These are phyloP conservation scores for Citrus maxima DNA, from an alignment of 345 rosid genomes.

Conservation along the genomic window DNA sequence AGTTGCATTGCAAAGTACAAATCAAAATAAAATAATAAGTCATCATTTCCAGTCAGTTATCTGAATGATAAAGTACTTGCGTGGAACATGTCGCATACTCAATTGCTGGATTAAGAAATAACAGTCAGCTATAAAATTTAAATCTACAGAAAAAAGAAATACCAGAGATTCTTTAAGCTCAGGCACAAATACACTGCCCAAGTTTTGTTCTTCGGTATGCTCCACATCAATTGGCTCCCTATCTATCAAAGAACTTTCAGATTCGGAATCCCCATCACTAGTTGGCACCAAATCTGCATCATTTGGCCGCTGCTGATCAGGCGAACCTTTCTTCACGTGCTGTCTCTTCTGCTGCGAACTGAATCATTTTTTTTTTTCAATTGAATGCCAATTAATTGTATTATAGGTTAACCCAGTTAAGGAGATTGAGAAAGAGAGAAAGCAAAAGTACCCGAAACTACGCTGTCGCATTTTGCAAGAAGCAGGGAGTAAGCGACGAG, in stretches of 20 bases:
- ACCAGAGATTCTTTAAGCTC: slow-evolving; percentile 55
- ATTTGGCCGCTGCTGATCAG: slow-evolving; percentile 33
- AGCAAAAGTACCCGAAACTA: slow-evolving; percentile 43
- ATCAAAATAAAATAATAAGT: slow-evolving; percentile 8
- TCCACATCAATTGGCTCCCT: slow-evolving; percentile 26
- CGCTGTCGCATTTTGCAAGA: slow-evolving; percentile 72
- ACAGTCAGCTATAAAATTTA: slow-evolving; percentile 1
- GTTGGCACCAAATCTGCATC: slow-evolving; percentile 30
- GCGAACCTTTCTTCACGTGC: slow-evolving; percentile 52
- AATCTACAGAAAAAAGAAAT: slow-evolving; percentile 6
- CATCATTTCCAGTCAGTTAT: neutral
- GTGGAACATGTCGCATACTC: neutral
- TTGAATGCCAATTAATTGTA: neutral
- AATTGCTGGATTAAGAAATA: neutral
- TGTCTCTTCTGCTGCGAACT: slow-evolving; percentile 46
- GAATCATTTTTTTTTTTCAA: neutral
- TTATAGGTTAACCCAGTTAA: neutral
- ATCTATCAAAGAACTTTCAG: slow-evolving; percentile 26
- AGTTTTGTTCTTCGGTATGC: slow-evolving; percentile 19
- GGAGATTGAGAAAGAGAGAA: neutral
- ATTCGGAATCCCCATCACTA: slow-evolving; percentile 40
- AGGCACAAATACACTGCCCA: slow-evolving; percentile 28
- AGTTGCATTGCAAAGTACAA: neutral
- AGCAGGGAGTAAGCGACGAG: slow-evolving; percentile 48
- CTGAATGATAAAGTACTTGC: neutral